These are phyloP conservation scores for Boletus bicolor DNA, from an alignment of 768 basidiomycete species.

Conservation along the genomic window DNA sequence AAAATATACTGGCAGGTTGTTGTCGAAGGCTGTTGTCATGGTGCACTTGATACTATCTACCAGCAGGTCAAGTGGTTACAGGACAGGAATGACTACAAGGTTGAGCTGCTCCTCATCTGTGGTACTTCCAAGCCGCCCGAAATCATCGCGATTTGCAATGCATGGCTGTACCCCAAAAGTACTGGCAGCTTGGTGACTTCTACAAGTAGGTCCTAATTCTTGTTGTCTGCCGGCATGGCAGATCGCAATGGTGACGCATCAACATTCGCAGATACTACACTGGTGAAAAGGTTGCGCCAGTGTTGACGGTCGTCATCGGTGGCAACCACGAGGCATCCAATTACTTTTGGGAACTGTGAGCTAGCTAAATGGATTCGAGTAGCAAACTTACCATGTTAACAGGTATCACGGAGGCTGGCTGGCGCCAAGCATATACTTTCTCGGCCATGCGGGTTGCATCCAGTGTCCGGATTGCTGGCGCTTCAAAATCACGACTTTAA, in stretches of 20 bases:
- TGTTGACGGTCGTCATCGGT: constrained; percentile 91
- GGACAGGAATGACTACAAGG: constrained; percentile 53
- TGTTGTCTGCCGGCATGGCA: neutral
- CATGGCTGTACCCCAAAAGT: constrained; percentile 91
- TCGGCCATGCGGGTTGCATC: constrained; percentile 88
- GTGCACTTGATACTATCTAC: constrained; percentile 88
- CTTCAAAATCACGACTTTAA: constrained; percentile 70
- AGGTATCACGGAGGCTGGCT: constrained; percentile 98
- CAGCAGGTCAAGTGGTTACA: constrained; percentile 63
- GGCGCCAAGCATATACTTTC: constrained; percentile 93
- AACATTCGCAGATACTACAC: constrained; percentile 70
- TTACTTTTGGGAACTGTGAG: constrained; percentile 94
- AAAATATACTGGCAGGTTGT: constrained; percentile 55
- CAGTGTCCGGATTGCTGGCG: constrained; percentile 84
- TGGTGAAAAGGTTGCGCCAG: constrained; percentile 74
- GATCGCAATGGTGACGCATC: neutral
- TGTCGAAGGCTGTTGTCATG: constrained; percentile 94
- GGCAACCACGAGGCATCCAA: constrained; percentile 98
- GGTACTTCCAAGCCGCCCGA: constrained; percentile 93
- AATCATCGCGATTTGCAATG: constrained; percentile 81
- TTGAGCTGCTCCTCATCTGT: constrained; percentile 88
- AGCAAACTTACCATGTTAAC: constrained; percentile 4
- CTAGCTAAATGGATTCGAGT: constrained; percentile 2
- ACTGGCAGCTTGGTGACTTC: constrained; percentile 80
- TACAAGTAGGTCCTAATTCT: constrained; percentile 49